A percentile compares a stretch with the other conserved stretches of the same genome.
Conservation (phyloP, 2,329 filamentous ascomycete species). For the Hypoxylon sp. region DNA sequence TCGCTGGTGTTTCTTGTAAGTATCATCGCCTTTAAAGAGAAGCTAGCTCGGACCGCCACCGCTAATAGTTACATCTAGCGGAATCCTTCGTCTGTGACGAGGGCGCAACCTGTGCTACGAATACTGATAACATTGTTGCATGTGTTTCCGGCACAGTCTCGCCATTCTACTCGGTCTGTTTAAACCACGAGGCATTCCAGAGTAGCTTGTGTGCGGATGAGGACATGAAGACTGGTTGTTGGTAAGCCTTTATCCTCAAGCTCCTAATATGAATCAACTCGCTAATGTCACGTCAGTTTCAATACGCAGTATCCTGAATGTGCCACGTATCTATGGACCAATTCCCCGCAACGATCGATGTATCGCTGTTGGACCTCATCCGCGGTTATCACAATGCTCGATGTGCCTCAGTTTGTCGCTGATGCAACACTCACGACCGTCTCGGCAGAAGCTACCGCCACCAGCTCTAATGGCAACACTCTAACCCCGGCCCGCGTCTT, state of each 20-base stretch:
- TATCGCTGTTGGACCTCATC: slow-evolving; percentile 55
- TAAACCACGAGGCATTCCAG: slow-evolving; percentile 55
- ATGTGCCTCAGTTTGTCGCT: slow-evolving; percentile 55
- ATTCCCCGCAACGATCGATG: slow-evolving; percentile 55
- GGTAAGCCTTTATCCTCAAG: slow-evolving; percentile 49
- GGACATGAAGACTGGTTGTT: slow-evolving; percentile 56
- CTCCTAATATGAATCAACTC: neutral
- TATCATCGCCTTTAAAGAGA: slow-evolving; percentile 9
- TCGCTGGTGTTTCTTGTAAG: slow-evolving; percentile 52
- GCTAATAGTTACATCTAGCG: slow-evolving; percentile 43
- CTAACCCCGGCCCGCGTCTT: neutral
- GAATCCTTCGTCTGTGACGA: slow-evolving; percentile 46
- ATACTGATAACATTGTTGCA: slow-evolving; percentile 56
- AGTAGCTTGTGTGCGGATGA: slow-evolving; percentile 52
- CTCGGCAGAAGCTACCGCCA: neutral
- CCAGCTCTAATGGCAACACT: neutral
- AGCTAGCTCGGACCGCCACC: neutral
- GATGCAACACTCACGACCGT: slow-evolving; percentile 51
- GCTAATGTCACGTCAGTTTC: slow-evolving; percentile 27
- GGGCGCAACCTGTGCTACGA: slow-evolving; percentile 52
- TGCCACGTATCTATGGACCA: slow-evolving; percentile 58
- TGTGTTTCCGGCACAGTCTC: slow-evolving; percentile 53
- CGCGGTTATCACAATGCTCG: slow-evolving; percentile 54
- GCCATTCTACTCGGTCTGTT: slow-evolving; percentile 56
- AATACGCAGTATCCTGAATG: slow-evolving; percentile 51